These are phyloP conservation scores for Diaporthe capsici DNA, from an alignment of 2,329 filamentous ascomycete species.

Conservation along the genomic window DNA sequence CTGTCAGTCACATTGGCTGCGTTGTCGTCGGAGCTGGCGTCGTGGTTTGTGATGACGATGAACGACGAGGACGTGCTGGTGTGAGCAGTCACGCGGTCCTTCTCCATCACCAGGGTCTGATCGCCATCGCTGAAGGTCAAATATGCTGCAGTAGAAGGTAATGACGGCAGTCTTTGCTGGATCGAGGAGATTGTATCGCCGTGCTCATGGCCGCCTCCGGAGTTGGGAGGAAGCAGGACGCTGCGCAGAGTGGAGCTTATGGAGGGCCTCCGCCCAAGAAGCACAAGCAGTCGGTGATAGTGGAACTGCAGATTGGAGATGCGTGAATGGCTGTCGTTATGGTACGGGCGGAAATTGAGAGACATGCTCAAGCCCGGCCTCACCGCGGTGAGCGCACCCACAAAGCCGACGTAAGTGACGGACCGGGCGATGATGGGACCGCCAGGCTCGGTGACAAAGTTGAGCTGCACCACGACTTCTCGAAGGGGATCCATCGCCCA, in stretches of 20 bases:
- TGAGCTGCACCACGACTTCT: conserved; percentile 64
- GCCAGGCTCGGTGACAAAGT: conserved; percentile 57
- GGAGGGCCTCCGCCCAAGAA: neutral
- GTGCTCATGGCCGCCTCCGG: neutral
- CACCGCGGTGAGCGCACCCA: conserved; percentile 64
- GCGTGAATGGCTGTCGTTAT: conserved; percentile 49
- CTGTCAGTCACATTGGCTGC: neutral
- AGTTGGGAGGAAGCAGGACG: neutral
- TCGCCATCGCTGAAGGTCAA: conserved; percentile 1
- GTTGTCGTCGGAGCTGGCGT: neutral
- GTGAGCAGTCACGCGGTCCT: neutral
- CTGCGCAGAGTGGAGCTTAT: conserved; percentile 1
- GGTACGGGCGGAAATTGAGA: conserved; percentile 60
- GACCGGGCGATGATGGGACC: conserved; percentile 48
- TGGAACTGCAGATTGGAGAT: neutral
- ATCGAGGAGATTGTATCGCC: neutral
- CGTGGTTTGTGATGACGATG: conserved; percentile 13
- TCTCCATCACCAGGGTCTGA: neutral
- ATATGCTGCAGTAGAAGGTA: conserved; percentile 3
- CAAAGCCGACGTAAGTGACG: conserved; percentile 62
- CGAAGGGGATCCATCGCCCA: conserved; percentile 68
- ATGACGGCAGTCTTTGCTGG: neutral
- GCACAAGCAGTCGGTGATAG: conserved; percentile 14
- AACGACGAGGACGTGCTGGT: conserved; percentile 14
- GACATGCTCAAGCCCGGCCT: conserved; percentile 60